Evolutionary conservation across 352 stramenopile species (phyloP).

Genomic region (Thalassiosira hispida): DNA sequence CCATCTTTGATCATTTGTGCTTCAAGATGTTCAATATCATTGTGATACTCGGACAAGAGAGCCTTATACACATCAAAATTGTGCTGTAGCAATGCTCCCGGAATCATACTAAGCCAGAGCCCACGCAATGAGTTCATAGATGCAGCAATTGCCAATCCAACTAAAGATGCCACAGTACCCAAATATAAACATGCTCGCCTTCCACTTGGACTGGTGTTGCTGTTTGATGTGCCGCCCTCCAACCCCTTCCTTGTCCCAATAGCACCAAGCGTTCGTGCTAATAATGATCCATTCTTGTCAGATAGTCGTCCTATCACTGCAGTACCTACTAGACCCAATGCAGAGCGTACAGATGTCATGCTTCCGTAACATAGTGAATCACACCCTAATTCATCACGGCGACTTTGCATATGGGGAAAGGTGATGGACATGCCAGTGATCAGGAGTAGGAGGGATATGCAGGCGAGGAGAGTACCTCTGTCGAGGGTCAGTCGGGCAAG

Average conservation of each 20-base stretch:
- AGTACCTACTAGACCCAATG: constrained; percentile 66
- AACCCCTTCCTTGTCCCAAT: constrained; percentile 1
- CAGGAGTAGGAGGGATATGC: constrained; percentile 26
- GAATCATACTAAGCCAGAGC: constrained; percentile 76
- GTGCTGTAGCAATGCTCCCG: constrained; percentile 73
- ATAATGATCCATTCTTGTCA: constrained; percentile 49
- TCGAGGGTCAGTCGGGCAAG: constrained; percentile 17
- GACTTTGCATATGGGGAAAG: constrained; percentile 70
- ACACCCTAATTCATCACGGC: constrained; percentile 70
- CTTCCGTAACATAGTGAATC: constrained; percentile 74
- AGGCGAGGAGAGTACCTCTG: constrained; percentile 32
- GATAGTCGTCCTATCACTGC: constrained; percentile 68
- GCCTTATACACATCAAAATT: constrained; percentile 81
- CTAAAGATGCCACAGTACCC: constrained; percentile 56
- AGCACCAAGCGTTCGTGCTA: constrained; percentile 38
- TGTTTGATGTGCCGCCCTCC: not conserved
- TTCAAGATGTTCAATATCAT: constrained; percentile 41
- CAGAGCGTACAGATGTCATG: constrained; percentile 75
- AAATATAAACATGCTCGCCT: constrained; percentile 63
- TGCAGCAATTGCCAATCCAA: constrained; percentile 52
- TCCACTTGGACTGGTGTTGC: constrained; percentile 21
- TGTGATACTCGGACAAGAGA: constrained; percentile 75
- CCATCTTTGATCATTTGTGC: not conserved
- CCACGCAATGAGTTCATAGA: constrained; percentile 47
- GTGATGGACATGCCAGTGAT: constrained; percentile 57